Conservation (phyloP, 208 protist genomes). For the Leishmania tarentolae region DNA sequence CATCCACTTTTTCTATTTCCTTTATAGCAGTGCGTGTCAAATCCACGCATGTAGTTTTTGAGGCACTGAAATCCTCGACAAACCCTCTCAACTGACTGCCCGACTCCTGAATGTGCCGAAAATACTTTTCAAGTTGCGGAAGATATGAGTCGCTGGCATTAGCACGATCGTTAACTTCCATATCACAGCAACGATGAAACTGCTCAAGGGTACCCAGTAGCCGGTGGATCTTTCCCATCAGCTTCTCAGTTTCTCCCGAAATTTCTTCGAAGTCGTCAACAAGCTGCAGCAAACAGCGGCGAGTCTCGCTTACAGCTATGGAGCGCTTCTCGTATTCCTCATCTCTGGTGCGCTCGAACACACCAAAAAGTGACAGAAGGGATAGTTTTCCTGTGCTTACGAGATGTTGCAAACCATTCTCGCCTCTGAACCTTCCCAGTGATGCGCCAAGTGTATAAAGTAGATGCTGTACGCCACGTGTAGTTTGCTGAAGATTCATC, state of each 20-base stretch:
- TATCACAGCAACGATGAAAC: conserved; percentile 63
- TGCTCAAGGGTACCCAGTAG: conserved; percentile 38
- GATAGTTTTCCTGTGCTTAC: conserved; percentile 53
- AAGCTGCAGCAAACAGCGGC: conserved; percentile 46
- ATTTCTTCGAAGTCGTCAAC: conserved; percentile 48
- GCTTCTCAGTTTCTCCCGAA: conserved; percentile 20
- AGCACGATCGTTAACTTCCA: conserved; percentile 37
- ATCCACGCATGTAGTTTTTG: conserved; percentile 32
- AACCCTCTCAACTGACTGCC: conserved; percentile 33
- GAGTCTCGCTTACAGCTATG: conserved; percentile 39
- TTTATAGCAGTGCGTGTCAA: conserved; percentile 37
- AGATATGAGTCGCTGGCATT: conserved; percentile 13
- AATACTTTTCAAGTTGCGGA: conserved; percentile 20
- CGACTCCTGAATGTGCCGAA: conserved; percentile 32
- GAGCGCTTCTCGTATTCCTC: conserved; percentile 50
- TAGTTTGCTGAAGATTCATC: conserved; percentile 34
- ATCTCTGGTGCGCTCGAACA: conserved; percentile 62
- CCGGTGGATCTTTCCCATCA: conserved; percentile 35
- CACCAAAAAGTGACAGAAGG: conserved; percentile 52
- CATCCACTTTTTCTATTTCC: conserved; percentile 42
- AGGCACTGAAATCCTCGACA: conserved; percentile 34
- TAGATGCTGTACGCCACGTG: conserved; percentile 37
- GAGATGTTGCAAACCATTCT: conserved; percentile 40
- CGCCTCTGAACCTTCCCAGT: conserved; percentile 50
- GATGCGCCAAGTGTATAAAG: conserved; percentile 44